phyloP scores from a whole-genome alignment of 2,329 filamentous ascomycete species.

The Colletotrichum incanum region DNA sequence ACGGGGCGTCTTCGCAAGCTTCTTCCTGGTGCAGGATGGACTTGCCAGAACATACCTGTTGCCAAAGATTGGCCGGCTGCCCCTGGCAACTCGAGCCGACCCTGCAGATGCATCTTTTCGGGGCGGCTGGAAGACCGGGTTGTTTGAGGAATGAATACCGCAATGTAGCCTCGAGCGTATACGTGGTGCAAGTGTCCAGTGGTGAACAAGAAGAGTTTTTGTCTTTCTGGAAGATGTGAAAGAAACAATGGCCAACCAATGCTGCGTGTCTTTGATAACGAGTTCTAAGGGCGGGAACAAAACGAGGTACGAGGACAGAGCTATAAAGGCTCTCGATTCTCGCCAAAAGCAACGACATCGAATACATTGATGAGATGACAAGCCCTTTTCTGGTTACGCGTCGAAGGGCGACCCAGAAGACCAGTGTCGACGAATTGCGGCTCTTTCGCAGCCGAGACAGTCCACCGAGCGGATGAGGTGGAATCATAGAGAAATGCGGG shows the following conservation, averaged over 20 bases:
- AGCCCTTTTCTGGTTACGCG: background rate
- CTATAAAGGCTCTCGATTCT: background rate
- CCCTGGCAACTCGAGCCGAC: background rate
- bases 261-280: no score
- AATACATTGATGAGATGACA: background rate
- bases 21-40: background rate
- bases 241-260: background rate
- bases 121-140: no score
- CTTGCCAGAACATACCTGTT: background rate
- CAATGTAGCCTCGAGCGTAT: background rate
- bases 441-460: background rate
- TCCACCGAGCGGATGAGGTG: background rate
- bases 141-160: background rate
- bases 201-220: background rate
- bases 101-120: background rate
- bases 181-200: background rate
- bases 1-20: slow-evolving; percentile 12
- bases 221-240: background rate
- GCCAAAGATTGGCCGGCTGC: background rate
- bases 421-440: slow-evolving; percentile 7
- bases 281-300: background rate
- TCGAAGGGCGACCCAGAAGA: background rate
- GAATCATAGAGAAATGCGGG: slow-evolving; percentile 6
- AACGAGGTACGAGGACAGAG: background rate
- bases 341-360: background rate